Evolutionary conservation across 2,329 filamentous ascomycete species (phyloP), one percentile per base, ranked within the genome.

Genomic region (Sphaerulina musiva): DNA sequence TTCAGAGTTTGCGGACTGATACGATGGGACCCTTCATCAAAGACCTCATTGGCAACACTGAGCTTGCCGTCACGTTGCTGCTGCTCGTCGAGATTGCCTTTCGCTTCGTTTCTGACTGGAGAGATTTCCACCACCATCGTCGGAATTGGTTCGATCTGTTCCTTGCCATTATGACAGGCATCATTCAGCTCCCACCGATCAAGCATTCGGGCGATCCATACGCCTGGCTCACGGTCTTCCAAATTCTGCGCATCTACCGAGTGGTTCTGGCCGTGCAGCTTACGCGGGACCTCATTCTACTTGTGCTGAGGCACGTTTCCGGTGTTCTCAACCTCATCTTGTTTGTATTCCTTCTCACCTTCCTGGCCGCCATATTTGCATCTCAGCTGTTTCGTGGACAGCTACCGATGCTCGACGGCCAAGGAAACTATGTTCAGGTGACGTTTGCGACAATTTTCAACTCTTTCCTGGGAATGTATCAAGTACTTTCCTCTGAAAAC

Each of bases 391-490:
- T 98, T 66, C 85, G 93, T 36, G 91, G 91, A 31, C 85, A 95
- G 63, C 81, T 97, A 29, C 85, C 88, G 0, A 45, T 54, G 9
- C 53, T 67, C n/a, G 81, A 89, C 60, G 70, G 75, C 2, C 69
- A 73, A n/a, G 86, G 83, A 2, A 75, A 86, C 2, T 72, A 79
- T 2, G 83, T 87, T 57, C 73, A 79, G 20, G 81, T 93, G 41
- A 87, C 88, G 0, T 98, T 98, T 69, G 84, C 83, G 67, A 88
- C 89, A 39, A 93, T 98, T 36, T 98, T 86, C 75, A 97, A 97
- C 67, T 87, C 90, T 0, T 98, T 98, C 67, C 77, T 98, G 12
- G 93, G 91, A 53, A 97, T 98, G 90, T 98, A 98, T 68, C 89
- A 96, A 72, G 83, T 98, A 31, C 75, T 98, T 43, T 96, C 93